phyloP scores from a whole-genome alignment of 2,329 filamentous ascomycete genomes.

The Cladorrhinum sp. region DNA sequence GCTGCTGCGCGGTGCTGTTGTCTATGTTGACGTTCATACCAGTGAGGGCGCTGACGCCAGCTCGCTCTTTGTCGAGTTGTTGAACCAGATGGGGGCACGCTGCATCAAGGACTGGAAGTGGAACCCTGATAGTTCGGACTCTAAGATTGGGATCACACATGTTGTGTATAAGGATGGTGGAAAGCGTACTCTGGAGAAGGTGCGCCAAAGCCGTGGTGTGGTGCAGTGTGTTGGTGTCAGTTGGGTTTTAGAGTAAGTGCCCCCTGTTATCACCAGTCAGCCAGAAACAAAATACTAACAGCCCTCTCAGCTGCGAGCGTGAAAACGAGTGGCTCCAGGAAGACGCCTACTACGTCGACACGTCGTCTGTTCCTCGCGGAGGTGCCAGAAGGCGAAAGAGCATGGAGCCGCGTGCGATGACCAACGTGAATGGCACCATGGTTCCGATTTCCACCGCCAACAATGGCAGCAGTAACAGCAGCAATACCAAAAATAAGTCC shows the following conservation, averaged over 20 bases:
- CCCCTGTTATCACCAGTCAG: not conserved
- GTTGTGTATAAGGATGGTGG: conserved; percentile 88
- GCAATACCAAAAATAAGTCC: not conserved
- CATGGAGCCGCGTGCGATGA: conserved; percentile 72
- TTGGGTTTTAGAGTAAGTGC: conserved; percentile 81
- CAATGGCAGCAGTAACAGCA: not conserved
- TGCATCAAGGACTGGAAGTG: conserved; percentile 75
- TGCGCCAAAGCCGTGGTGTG: conserved; percentile 66
- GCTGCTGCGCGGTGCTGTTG: conserved; percentile 67
- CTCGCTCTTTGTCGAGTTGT: conserved; percentile 74
- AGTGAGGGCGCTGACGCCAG: conserved; percentile 78
- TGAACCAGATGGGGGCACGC: conserved; percentile 76
- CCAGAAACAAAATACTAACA: conserved; percentile 29
- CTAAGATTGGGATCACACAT: conserved; percentile 75
- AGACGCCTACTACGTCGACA: conserved; percentile 65
- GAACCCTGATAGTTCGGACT: conserved; percentile 50
- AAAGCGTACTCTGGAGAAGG: conserved; percentile 76
- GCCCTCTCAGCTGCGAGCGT: conserved; percentile 62
- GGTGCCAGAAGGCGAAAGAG: conserved; percentile 72
- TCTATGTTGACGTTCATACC: conserved; percentile 81
- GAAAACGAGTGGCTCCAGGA: conserved; percentile 77
- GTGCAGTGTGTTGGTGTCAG: conserved; percentile 84
- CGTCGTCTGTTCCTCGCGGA: conserved; percentile 63
- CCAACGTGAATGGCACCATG: conserved; percentile 65
- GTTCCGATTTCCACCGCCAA: conserved; percentile 43